Conservation (phyloP, 2,329 filamentous ascomycete species). For the Meredithiella fracta region DNA sequence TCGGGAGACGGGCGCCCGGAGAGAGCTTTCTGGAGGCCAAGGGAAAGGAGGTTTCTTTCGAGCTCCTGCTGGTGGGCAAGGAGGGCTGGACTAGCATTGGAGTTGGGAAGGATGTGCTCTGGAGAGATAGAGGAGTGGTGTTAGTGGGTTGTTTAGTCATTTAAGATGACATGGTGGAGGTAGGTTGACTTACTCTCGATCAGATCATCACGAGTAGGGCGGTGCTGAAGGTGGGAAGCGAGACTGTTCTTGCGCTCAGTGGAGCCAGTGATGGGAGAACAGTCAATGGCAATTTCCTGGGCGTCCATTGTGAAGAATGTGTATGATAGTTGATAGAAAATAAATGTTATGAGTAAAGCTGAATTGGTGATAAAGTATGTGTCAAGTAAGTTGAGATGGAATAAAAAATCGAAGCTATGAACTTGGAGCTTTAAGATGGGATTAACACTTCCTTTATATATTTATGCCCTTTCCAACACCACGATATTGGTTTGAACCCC, state of each 20-base stretch:
- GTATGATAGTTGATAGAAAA: background rate
- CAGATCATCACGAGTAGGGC: constrained; percentile 59
- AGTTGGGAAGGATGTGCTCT: constrained; percentile 78
- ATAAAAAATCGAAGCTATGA: background rate
- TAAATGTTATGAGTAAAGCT: background rate
- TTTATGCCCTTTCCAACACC: background rate
- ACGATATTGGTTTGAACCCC: background rate
- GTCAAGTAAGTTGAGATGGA: too few species aligned
- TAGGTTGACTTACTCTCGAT: constrained; percentile 33
- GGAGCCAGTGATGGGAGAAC: constrained; percentile 40
- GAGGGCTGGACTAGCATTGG: constrained; percentile 60
- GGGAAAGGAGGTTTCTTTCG: constrained; percentile 72
- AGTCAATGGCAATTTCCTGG: constrained; percentile 27
- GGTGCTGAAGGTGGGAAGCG: constrained; percentile 54
- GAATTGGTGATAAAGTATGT: too few species aligned
- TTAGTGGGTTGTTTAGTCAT: background rate
- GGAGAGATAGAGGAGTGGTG: constrained; percentile 7
- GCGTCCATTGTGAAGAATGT: constrained; percentile 6
- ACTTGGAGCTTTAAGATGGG: background rate
- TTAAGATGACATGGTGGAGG: background rate
- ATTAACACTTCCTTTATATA: constrained; percentile 2
- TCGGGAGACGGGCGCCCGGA: constrained; percentile 61
- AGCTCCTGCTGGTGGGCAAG: constrained; percentile 71
- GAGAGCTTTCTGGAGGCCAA: constrained; percentile 76
- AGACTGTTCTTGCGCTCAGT: constrained; percentile 48